phyloP scores from a whole-genome alignment of 257 asterid species.

The Rehmannia glutinosa region DNA sequence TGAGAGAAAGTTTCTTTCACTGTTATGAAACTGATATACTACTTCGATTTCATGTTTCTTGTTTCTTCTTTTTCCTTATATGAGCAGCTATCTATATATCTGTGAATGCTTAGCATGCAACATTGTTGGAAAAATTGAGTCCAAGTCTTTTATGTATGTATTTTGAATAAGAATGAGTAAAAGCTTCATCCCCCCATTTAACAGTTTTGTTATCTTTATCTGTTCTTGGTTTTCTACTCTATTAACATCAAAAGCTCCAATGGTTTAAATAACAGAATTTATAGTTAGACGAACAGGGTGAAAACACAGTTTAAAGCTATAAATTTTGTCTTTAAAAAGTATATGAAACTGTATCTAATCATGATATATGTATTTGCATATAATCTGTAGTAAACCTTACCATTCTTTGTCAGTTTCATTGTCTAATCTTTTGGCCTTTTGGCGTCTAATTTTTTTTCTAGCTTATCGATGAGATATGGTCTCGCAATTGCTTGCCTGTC shows the following conservation, averaged over 20 bases:
- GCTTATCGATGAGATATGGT: conserved; percentile 73
- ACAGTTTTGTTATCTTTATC: too few species aligned
- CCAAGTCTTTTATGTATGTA: too few species aligned
- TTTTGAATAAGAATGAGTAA: too few species aligned
- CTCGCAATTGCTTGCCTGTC: conserved; percentile 72
- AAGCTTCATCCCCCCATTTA: too few species aligned
- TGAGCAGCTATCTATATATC: neutral
- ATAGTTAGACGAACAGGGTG: too few species aligned
- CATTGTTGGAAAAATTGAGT: too few species aligned
- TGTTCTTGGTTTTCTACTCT: neutral
- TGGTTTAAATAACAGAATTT: neutral
- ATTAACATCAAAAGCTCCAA: too few species aligned
- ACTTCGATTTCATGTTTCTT: neutral
- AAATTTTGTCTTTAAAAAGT: too few species aligned
- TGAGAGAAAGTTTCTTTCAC: conserved; percentile 26
- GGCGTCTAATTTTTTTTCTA: conserved; percentile 20
- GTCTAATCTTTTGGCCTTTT: conserved; percentile 24
- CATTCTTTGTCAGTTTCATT: conserved; percentile 14
- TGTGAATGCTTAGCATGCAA: too few species aligned
- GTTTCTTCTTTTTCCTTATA: neutral
- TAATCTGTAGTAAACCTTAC: neutral
- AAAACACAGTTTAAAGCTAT: too few species aligned
- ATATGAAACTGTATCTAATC: too few species aligned
- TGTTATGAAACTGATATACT: neutral
- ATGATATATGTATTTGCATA: neutral